Conservation (phyloP, 148 eudicot genomes). For the Camellia granthamiana region DNA sequence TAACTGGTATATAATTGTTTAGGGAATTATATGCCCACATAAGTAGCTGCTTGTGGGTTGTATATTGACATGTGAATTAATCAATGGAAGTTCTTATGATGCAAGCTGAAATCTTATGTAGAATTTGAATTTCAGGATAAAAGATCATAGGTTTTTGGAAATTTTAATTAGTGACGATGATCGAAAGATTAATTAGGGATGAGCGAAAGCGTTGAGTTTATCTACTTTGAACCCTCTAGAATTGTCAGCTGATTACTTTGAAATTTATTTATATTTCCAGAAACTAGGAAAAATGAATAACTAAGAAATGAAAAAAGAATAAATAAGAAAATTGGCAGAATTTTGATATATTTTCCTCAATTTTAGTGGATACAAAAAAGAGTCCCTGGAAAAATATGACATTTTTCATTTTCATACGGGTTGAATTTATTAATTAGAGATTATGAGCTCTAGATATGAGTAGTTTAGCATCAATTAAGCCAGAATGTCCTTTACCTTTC, state of each 20-base stretch:
- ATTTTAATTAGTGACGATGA: background rate
- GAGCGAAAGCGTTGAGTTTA: background rate
- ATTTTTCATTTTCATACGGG: background rate
- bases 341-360: background rate
- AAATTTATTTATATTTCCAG: background rate
- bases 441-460: background rate
- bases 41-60: background rate
- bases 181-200: background rate
- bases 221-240: background rate
- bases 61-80: background rate
- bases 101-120: slow-evolving; percentile 4
- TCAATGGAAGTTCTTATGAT: background rate
- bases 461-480: background rate
- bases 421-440: background rate
- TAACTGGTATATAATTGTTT: too few relatives aligned
- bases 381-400: background rate
- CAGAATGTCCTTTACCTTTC: background rate
- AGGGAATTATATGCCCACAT: too few relatives aligned
- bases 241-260: background rate
- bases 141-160: background rate
- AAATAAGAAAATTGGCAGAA: background rate
- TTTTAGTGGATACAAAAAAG: background rate
- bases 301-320: background rate
- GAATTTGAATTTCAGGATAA: background rate
- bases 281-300: background rate